Evolutionary conservation across 306 rosid genomes (phyloP).

Genomic region (Argentina anserina): DNA sequence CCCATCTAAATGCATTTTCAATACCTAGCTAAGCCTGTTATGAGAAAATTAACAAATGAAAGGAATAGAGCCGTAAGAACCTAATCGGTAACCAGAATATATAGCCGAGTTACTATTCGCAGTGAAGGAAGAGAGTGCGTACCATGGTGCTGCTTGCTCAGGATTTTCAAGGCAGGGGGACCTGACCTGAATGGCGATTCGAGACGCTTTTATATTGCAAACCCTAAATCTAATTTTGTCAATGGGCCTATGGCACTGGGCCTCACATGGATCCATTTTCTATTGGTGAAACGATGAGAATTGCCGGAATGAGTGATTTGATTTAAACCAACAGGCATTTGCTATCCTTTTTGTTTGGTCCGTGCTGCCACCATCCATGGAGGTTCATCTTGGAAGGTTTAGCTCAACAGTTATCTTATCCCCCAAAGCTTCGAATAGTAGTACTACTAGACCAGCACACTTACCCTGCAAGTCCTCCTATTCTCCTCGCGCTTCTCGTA

Average conservation of each 20-base stretch:
- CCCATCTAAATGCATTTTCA: neutral
- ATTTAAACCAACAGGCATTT: too few relatives aligned
- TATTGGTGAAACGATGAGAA: too few relatives aligned
- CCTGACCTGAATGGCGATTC: neutral
- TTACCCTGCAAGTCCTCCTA: constrained; percentile 15
- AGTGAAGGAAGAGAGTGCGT: neutral
- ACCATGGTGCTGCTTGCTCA: constrained; percentile 1
- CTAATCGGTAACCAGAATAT: too few relatives aligned
- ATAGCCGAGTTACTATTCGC: too few relatives aligned
- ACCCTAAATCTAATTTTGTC: neutral
- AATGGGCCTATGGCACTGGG: neutral
- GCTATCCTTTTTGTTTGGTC: neutral
- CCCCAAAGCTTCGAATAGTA: constrained; percentile 17
- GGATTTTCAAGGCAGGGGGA: neutral
- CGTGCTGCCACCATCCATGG: constrained; percentile 26
- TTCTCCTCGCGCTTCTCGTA: neutral
- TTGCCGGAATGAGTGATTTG: too few relatives aligned
- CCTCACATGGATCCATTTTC: too few relatives aligned
- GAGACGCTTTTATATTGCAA: neutral
- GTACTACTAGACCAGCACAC: constrained; percentile 16
- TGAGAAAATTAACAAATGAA: neutral
- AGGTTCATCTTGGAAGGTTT: constrained; percentile 38
- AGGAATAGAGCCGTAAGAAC: neutral
- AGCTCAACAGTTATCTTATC: constrained; percentile 20
- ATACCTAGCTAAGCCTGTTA: too few relatives aligned